Base-by-base conservation (phyloP, 2,329 filamentous ascomycete species). In the Hymenoscyphus linearis region DNA sequence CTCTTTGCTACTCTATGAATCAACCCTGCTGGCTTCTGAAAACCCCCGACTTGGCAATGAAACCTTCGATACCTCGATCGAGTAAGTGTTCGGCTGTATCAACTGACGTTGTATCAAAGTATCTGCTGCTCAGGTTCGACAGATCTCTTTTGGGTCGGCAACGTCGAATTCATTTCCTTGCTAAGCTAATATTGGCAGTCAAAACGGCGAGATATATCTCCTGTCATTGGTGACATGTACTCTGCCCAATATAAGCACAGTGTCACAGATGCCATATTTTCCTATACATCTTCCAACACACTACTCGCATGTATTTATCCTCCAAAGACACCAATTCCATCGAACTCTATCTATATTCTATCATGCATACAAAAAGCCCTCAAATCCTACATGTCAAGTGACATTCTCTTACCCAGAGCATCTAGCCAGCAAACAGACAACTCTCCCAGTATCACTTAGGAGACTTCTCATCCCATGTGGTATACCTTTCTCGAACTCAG, bases 391-490 rank as follows among this genome's bases (percentile, higher is more conserved):
- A 10, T 34, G 50, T 53, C 50, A 53, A 53, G 25, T 53, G 27
- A 34, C 50, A 53, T 27, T 53, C 13, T 34, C 25, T 18, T 31
- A 31, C 27, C 50, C 25, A 53, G 16, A 53, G 14, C 50, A 27
- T 53, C 13, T 31, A 13, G 50, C 50, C 25, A 53, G 27, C 50
- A 53, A 53, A 53, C 25, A 47, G 22, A 25, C 40, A 47, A 16
- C 26, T 34, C 50, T 53, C 12, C 18, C 50, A 27, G 50, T 53
- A 34, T 25, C 25, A 53, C 50, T 34, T 9, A 53, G 50, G 50
- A 53, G 25, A 53, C 50, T 27, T 53, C 50, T 34, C 50, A 53
- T 53, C 27, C 50, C 50, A 53, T 53, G 50, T 53, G 26, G 50
- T 25, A 16, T 53, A 26, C 6, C 16, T 14, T 53, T 53, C 50